phyloP scores from a whole-genome alignment of 208 protist species.

The Leptomonas seymouri region DNA sequence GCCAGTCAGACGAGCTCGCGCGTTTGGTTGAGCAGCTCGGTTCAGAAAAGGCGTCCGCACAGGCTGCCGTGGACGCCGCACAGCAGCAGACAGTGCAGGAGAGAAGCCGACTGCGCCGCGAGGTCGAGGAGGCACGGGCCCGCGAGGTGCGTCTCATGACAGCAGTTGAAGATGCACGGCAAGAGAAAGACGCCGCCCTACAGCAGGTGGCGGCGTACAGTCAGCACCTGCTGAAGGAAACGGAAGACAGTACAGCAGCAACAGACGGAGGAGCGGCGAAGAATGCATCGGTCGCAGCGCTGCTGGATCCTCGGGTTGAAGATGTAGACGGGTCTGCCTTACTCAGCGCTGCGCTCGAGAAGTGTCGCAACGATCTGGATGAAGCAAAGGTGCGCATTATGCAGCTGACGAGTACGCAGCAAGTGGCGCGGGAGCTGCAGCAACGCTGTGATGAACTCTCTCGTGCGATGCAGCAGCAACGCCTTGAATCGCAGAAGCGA shows the following conservation, averaged over 20 bases:
- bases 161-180: constrained; percentile 4
- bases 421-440: constrained; percentile 31
- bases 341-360: constrained; percentile 6
- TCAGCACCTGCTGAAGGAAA: too few species aligned
- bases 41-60: constrained; percentile 22
- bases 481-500: constrained; percentile 6
- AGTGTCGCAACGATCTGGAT: constrained; percentile 26
- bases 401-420: constrained; percentile 21
- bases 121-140: constrained; percentile 18
- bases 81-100: constrained; percentile 19
- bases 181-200: background rate
- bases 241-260: background rate
- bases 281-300: background rate
- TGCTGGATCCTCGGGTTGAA: background rate
- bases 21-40: constrained; percentile 27
- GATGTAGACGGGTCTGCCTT: background rate
- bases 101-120: constrained; percentile 18
- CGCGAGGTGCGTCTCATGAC: constrained; percentile 7
- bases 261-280: background rate
- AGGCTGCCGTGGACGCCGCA: constrained; percentile 20
- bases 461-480: constrained; percentile 6
- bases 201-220: background rate
- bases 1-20: constrained; percentile 34
- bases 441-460: constrained; percentile 28
- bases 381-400: constrained; percentile 23